Percentiles rank a stretch among this genome's conserved stretches.
Evolutionary conservation across 441 rosid species (phyloP).

Genomic region (Aleurites moluccanus): DNA sequence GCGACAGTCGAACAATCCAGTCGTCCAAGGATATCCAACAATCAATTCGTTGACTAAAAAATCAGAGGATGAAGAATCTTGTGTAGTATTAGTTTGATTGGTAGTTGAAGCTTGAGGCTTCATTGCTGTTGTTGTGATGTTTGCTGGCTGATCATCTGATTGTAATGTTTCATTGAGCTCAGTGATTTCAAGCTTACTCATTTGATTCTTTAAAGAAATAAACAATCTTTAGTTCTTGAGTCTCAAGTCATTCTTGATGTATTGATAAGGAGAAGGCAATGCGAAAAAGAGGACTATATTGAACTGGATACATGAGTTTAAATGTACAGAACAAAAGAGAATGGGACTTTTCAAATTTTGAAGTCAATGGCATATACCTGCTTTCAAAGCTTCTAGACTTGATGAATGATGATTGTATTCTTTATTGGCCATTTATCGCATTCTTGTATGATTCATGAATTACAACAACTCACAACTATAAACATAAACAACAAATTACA

Average conservation of each 20-base stretch:
- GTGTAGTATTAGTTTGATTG: neutral
- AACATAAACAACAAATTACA: too few species aligned
- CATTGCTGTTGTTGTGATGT: neutral
- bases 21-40: neutral
- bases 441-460: too few species aligned
- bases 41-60: neutral
- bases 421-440: too few species aligned
- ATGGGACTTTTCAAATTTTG: neutral
- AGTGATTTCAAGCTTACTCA: neutral
- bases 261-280: neutral
- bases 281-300: too few species aligned
- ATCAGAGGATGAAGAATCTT: neutral
- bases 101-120: neutral
- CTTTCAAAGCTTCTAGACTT: neutral
- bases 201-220: neutral
- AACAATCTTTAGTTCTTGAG: neutral
- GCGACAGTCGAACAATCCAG: constrained; percentile 4
- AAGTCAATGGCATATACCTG: neutral
- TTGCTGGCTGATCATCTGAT: neutral
- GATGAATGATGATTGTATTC: too few species aligned
- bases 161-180: neutral
- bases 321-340: too few species aligned
- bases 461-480: too few species aligned
- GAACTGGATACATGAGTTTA: too few species aligned
- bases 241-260: neutral